Percentiles rank a stretch among this genome's conserved stretches.
These are phyloP conservation scores for Xylariales sp. DNA, from an alignment of 2,329 filamentous ascomycete species.

Conservation along the genomic window DNA sequence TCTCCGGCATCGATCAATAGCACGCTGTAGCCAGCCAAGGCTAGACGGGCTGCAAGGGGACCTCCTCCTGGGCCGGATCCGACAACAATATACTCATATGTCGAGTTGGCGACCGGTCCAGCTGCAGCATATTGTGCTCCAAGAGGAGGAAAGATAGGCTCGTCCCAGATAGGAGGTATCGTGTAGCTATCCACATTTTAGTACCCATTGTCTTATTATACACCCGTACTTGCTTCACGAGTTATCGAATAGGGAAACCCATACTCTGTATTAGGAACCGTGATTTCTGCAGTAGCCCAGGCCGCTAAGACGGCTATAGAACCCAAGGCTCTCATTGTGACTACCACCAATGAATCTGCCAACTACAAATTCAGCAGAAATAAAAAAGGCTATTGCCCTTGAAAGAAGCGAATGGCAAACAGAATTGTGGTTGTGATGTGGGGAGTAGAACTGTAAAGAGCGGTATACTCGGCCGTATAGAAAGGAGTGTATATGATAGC, in stretches of 20 bases:
- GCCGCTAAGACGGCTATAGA: constrained; percentile 8
- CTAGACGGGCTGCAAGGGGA: constrained; percentile 46
- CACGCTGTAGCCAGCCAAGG: constrained; percentile 42
- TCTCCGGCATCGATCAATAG: constrained; percentile 52
- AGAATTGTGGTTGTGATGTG: too few relatives aligned
- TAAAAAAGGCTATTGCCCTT: not conserved
- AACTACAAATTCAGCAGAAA: not conserved
- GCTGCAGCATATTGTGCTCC: not conserved
- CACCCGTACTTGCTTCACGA: too few relatives aligned
- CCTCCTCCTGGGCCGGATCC: constrained; percentile 50
- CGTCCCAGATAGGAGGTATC: constrained; percentile 5
- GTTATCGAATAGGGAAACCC: too few relatives aligned
- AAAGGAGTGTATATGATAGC: too few relatives aligned
- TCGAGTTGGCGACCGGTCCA: constrained; percentile 8
- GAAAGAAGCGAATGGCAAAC: not conserved
- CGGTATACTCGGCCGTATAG: too few relatives aligned
- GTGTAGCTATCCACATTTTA: not conserved
- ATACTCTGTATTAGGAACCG: too few relatives aligned
- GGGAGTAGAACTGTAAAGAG: too few relatives aligned
- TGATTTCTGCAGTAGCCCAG: constrained; percentile 4
- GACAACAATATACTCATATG: constrained; percentile 41
- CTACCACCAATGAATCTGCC: constrained; percentile 1
- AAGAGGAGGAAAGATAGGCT: constrained; percentile 3
- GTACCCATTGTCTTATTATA: not conserved
- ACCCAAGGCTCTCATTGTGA: constrained; percentile 7